A percentile compares a stretch with the other conserved stretches of the same genome.
phyloP scores from a whole-genome alignment of 2,329 filamentous ascomycete genomes.

The Pseudocercospora fuligena region DNA sequence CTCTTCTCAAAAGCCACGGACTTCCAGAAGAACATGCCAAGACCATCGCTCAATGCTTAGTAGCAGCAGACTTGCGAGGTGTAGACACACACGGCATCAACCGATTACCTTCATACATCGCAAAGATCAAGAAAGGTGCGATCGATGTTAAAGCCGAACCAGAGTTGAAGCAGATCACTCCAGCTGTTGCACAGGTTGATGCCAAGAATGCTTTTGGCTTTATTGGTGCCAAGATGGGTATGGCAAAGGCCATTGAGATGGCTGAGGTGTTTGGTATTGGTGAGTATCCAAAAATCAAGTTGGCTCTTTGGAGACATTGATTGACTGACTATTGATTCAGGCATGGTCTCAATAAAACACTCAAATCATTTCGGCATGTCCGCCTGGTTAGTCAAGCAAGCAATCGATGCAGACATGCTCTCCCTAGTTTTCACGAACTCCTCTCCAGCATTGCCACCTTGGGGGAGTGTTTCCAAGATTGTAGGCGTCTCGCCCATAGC shows the following conservation, averaged over 20 bases:
- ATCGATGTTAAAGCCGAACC: neutral
- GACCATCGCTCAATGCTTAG: neutral
- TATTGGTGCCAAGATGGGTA: neutral
- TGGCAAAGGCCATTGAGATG: neutral
- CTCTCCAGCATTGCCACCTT: neutral
- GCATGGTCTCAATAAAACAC: neutral
- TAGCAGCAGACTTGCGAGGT: neutral
- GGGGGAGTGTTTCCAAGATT: neutral
- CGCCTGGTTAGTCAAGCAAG: neutral
- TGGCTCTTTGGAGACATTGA: no score
- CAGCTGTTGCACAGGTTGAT: neutral
- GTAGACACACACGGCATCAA: neutral
- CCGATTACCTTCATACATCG: neutral
- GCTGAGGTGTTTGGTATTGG: neutral
- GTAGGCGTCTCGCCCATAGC: neutral
- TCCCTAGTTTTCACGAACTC: neutral
- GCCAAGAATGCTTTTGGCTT: neutral
- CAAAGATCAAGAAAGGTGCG: neutral
- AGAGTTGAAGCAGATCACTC: neutral
- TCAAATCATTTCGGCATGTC: neutral
- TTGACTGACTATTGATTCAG: neutral
- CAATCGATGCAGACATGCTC: neutral
- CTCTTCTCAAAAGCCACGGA: neutral
- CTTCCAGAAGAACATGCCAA: neutral
- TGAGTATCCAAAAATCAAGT: neutral